A percentile compares a stretch with the other conserved stretches of the same genome.
phyloP scores from a whole-genome alignment of 140 eudicot genomes.

The Oenanthe javanica region DNA sequence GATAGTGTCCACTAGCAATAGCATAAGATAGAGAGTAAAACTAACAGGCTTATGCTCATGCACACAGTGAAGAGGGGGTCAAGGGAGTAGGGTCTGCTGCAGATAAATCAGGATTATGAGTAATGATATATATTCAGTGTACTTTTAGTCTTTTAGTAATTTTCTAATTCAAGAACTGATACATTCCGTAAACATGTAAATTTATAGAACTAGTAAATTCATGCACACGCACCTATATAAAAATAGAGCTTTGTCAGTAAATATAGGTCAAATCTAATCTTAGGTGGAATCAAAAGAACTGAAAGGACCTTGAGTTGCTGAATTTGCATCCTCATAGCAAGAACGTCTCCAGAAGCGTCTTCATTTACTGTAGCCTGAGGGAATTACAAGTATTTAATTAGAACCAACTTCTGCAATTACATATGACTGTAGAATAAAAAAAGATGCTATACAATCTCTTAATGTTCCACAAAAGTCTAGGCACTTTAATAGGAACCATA shows the following conservation, averaged over 20 bases:
- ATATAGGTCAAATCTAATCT: not conserved
- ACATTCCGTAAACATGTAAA: not conserved
- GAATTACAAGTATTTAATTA: constrained; percentile 1
- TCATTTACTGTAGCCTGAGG: constrained; percentile 89
- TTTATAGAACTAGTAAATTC: not conserved
- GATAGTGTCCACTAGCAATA: not conserved
- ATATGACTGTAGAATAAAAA: not conserved
- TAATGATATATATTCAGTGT: too few species aligned
- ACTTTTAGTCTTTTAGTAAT: too few species aligned
- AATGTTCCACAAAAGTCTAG: not conserved
- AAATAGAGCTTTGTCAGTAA: not conserved
- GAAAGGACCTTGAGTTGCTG: constrained; percentile 79
- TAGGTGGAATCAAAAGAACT: constrained; percentile 1
- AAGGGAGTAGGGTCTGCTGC: not conserved
- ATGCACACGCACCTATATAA: not conserved
- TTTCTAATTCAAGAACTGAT: not conserved
- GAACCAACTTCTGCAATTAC: not conserved
- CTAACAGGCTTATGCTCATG: not conserved
- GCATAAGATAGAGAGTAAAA: not conserved
- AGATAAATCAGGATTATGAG: not conserved
- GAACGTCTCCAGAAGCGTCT: constrained; percentile 99
- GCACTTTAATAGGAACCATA: not conserved
- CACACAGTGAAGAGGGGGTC: not conserved
- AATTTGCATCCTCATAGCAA: constrained; percentile 92
- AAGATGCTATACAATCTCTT: not conserved